Evolutionary conservation across 1,284 basidiomycete genomes (phyloP).

Genomic region (Austropuccinia psidii): DNA sequence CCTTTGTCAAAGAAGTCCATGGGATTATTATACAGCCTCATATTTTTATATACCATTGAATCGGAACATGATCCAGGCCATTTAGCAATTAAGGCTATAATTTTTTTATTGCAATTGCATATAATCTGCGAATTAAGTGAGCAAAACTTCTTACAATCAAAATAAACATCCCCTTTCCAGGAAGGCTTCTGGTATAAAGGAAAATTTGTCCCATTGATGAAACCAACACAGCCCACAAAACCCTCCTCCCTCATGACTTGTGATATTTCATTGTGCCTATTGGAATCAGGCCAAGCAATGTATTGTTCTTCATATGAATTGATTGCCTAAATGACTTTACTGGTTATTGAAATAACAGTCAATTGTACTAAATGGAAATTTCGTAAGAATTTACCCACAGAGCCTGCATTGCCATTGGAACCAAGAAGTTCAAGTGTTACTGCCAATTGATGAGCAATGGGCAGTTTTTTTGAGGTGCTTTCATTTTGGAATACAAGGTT

Average conservation of each 20-base stretch:
- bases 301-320: not conserved
- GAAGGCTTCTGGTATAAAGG: too few relatives aligned
- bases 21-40: too few relatives aligned
- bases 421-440: constrained; percentile 1
- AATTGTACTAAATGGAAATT: too few relatives aligned
- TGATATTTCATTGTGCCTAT: not conserved
- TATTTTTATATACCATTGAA: too few relatives aligned
- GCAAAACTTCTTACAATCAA: not conserved
- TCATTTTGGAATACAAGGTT: not conserved
- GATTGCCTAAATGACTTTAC: not conserved
- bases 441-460: not conserved
- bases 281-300: not conserved
- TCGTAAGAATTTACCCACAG: not conserved
- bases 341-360: not conserved
- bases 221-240: not conserved
- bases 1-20: constrained; percentile 7
- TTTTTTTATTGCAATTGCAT: constrained; percentile 3
- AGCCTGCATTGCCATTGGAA: not conserved
- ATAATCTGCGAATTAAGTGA: constrained; percentile 13
- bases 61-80: too few relatives aligned
- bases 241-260: not conserved
- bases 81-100: too few relatives aligned
- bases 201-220: not conserved
- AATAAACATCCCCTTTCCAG: too few relatives aligned
- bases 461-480: not conserved